phyloP scores from a whole-genome alignment of 1,284 basidiomycete species.

The Ceratobasidium theobromae region DNA sequence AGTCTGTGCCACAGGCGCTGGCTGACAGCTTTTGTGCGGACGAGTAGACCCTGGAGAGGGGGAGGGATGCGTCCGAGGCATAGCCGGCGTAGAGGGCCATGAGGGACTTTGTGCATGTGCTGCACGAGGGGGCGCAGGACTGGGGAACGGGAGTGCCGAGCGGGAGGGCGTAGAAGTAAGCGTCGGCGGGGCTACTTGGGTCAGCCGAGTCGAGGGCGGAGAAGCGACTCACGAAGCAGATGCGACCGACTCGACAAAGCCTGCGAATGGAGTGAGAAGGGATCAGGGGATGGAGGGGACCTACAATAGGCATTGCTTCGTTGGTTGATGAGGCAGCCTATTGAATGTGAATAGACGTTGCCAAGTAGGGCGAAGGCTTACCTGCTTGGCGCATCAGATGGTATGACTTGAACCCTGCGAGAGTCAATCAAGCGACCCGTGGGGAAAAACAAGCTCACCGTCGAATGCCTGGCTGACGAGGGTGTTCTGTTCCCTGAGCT shows the following conservation, averaged over 20 bases:
- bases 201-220: not conserved
- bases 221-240: slow-evolving; percentile 9
- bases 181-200: slow-evolving; percentile 33
- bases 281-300: not conserved
- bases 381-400: slow-evolving; percentile 37
- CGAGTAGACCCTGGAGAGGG: slow-evolving; percentile 32
- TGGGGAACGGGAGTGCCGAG: slow-evolving; percentile 35
- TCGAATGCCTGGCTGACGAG: slow-evolving; percentile 36
- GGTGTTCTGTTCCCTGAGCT: slow-evolving; percentile 34
- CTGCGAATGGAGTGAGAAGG: too few species aligned
- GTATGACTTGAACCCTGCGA: slow-evolving; percentile 36
- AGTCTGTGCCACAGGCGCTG: slow-evolving; percentile 32
- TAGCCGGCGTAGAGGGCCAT: slow-evolving; percentile 35
- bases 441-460: slow-evolving; percentile 8
- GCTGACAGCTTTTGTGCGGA: slow-evolving; percentile 24
- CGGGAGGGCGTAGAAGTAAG: slow-evolving; percentile 36
- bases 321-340: slow-evolving; percentile 37
- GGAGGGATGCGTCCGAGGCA: slow-evolving; percentile 29
- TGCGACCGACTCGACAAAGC: slow-evolving; percentile 38
- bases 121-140: slow-evolving; percentile 35
- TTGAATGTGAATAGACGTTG: not conserved
- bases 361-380: not conserved
- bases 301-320: slow-evolving; percentile 37
- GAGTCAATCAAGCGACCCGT: not conserved
- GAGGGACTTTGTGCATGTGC: slow-evolving; percentile 34